Evolutionary conservation across 176 grass and related monocot genomes (phyloP).

Genomic region (Musa acuminata): DNA sequence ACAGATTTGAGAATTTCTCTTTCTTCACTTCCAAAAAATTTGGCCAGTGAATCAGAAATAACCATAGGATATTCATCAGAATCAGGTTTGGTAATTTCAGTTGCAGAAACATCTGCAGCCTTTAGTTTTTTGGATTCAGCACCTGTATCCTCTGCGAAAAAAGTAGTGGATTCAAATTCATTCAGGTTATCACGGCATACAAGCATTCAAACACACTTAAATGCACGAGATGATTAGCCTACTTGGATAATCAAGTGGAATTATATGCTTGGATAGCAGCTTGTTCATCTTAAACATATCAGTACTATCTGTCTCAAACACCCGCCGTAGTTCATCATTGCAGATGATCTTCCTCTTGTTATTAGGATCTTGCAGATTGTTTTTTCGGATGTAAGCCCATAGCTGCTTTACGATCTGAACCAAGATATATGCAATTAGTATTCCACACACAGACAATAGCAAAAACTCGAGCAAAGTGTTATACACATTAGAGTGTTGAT

Average conservation of each 20-base stretch:
- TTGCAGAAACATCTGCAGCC: conserved; percentile 23
- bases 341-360: conserved; percentile 99
- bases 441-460: neutral
- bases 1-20: conserved; percentile 46
- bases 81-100: conserved; percentile 26
- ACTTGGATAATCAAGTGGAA: conserved; percentile 49
- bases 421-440: neutral
- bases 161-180: neutral
- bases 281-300: conserved; percentile 99
- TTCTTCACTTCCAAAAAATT: conserved; percentile 63
- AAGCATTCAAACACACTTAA: neutral
- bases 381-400: conserved; percentile 91
- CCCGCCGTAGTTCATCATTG: conserved; percentile 79
- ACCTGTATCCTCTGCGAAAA: conserved; percentile 15
- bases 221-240: neutral
- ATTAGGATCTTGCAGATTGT: conserved; percentile 98
- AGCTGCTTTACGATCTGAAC: conserved; percentile 92
- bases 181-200: neutral
- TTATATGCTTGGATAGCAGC: conserved; percentile 95
- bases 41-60: conserved; percentile 72
- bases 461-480: neutral
- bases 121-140: conserved; percentile 49
- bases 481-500: neutral
- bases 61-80: conserved; percentile 27
- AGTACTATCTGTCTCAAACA: conserved; percentile 88